Evolutionary conservation across 202 grass and related monocot species (phyloP), one percentile per base, ranked within the genome.

Genomic region (Panicum virgatum): DNA sequence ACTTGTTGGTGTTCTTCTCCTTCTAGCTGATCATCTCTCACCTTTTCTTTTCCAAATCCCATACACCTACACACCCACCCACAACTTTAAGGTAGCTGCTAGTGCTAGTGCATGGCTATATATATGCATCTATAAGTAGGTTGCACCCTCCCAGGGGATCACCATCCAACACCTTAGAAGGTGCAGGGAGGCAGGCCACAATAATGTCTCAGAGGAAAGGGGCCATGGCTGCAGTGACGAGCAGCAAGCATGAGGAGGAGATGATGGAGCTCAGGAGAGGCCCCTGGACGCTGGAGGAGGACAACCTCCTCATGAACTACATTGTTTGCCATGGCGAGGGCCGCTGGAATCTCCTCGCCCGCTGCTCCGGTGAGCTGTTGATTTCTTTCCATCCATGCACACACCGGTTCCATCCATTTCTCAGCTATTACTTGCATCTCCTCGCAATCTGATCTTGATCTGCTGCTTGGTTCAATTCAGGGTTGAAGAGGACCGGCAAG

Each of bases 271-370:
- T 98, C 22, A 88, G 92, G 77, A 85, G 92, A 84, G 96, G 96
- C 7, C 96, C 96, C 72, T 98, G 96, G 96, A 95, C 90, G 22
- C 83, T 98, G 1, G 92, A 98, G 72, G 96, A 98, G 77, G 96
- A 98, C 82, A 91, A 83, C 52, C 90, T 95, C 59, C 96, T 98
- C 73, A 90, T 90, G 85, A 94, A 88, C 96, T 98, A 95, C 96
- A 95, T 98, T 95, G 85, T 92, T 77, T 90, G 82, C 69, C 92
- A 95, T 70, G 96, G 96, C 72, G 92, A 98, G 53, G 96, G 96
- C 16, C 92, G 96, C 46, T 98, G 96, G 96, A 98, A 98, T 80
- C 88, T 95, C 86, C 96, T 98, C 29, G 96, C 96, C 38, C 88
- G 89, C 19, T 98, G 88, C 85, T 93, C 92, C 20, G 92, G 96